A percentile compares a stretch with the other conserved stretches of the same genome.
Evolutionary conservation across 2,329 filamentous ascomycete species (phyloP).

Genomic region (Helotiales sp.): DNA sequence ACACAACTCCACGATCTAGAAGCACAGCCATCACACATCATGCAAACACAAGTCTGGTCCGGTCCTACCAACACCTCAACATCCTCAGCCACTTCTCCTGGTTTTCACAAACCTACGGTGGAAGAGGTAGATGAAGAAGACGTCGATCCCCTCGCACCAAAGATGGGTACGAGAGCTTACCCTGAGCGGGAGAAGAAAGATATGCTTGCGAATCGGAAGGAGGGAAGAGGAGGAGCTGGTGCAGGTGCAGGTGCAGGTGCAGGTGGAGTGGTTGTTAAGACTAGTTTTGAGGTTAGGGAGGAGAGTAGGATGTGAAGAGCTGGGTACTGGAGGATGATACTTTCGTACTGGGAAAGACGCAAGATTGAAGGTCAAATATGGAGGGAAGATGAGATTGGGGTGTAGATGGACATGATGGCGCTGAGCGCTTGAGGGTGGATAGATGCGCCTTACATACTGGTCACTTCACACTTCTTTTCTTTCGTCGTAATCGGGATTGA

Average conservation of each 20-base stretch:
- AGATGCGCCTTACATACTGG: background rate
- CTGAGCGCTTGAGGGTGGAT: background rate
- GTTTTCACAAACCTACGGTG: background rate
- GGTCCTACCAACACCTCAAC: background rate
- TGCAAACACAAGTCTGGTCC: slow-evolving; percentile 7
- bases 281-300: slow-evolving; percentile 13
- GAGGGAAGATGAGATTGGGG: background rate
- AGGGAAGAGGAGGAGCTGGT: background rate
- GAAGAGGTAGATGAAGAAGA: slow-evolving; percentile 1
- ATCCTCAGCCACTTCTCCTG: background rate
- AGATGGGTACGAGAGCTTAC: slow-evolving; percentile 27
- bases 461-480: no score
- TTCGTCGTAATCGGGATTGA: background rate
- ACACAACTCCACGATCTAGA: slow-evolving; percentile 2
- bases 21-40: background rate
- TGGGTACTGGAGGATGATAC: no score
- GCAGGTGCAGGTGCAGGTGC: background rate
- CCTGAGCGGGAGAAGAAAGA: slow-evolving; percentile 23
- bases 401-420: background rate
- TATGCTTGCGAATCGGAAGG: background rate
- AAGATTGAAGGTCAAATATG: no score
- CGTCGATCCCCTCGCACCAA: slow-evolving; percentile 12
- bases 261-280: slow-evolving; percentile 9
- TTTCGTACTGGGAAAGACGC: no score
- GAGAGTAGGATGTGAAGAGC: no score